Evolutionary conservation across 257 asterid genomes (phyloP).

Genomic region (Apocynum venetum): DNA sequence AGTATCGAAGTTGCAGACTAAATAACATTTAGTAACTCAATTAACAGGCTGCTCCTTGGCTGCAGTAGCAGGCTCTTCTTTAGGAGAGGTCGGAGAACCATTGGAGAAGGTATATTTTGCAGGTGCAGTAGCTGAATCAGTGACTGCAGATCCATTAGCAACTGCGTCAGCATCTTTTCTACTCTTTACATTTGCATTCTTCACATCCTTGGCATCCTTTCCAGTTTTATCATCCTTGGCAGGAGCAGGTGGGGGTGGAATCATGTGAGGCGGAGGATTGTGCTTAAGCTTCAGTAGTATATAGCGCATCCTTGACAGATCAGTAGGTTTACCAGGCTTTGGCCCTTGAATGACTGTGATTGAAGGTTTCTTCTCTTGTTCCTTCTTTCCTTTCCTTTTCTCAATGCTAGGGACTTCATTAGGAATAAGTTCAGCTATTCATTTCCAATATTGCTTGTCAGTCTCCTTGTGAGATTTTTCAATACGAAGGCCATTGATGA

Average conservation of each 20-base stretch:
- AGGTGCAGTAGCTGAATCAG: slow-evolving; percentile 36
- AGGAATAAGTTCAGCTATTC: slow-evolving; percentile 88
- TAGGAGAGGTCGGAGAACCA: slow-evolving; percentile 33
- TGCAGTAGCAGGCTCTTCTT: slow-evolving; percentile 38
- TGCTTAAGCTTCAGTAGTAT: slow-evolving; percentile 89
- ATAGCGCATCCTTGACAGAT: slow-evolving; percentile 91
- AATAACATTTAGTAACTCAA: slow-evolving; percentile 17
- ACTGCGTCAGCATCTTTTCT: slow-evolving; percentile 38
- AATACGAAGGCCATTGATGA: slow-evolving; percentile 75
- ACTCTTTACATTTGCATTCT: slow-evolving; percentile 49
- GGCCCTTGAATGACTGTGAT: slow-evolving; percentile 87
- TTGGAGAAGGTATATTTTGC: slow-evolving; percentile 41
- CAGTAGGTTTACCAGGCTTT: slow-evolving; percentile 98
- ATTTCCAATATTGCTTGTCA: slow-evolving; percentile 94
- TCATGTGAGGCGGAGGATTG: slow-evolving; percentile 93
- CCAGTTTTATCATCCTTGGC: slow-evolving; percentile 35
- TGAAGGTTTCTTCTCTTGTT: slow-evolving; percentile 87
- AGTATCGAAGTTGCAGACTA: neutral
- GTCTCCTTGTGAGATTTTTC: slow-evolving; percentile 95
- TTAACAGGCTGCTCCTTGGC: slow-evolving; percentile 32
- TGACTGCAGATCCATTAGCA: slow-evolving; percentile 19
- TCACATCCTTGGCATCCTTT: slow-evolving; percentile 52
- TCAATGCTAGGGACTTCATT: slow-evolving; percentile 81
- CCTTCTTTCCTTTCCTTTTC: slow-evolving; percentile 87
- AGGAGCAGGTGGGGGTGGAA: slow-evolving; percentile 79